Conservation (phyloP, 495 filamentous ascomycete species). For the Neurospora hispaniola region DNA sequence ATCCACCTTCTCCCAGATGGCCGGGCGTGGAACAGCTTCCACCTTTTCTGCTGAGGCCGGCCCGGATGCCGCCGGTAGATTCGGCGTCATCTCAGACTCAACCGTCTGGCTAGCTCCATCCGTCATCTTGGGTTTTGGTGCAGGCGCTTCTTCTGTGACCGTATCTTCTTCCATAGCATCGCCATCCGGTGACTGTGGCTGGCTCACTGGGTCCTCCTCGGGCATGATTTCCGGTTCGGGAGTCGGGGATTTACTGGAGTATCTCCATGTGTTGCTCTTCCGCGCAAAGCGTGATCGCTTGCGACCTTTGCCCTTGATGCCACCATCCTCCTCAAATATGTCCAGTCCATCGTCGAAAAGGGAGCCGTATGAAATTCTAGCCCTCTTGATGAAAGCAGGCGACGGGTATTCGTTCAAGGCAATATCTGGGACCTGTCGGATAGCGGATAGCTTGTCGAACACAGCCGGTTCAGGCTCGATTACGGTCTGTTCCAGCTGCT, state of each 20-base stretch:
- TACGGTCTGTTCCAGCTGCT: neutral
- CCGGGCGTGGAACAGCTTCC: neutral
- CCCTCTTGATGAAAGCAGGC: constrained; percentile 63
- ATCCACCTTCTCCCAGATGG: neutral
- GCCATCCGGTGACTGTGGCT: constrained; percentile 1
- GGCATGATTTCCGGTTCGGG: constrained; percentile 37
- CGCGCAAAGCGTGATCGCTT: constrained; percentile 68
- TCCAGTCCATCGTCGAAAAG: constrained; percentile 49
- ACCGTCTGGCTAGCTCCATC: constrained; percentile 40
- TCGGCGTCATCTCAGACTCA: constrained; percentile 23
- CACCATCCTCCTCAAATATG: constrained; percentile 63
- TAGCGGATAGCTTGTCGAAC: constrained; percentile 2
- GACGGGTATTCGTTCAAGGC: constrained; percentile 48
- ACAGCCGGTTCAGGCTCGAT: neutral
- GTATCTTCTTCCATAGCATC: constrained; percentile 29
- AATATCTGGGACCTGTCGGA: constrained; percentile 13
- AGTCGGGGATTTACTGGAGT: constrained; percentile 54
- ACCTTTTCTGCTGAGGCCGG: neutral
- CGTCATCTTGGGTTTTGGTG: constrained; percentile 22
- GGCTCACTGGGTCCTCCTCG: neutral
- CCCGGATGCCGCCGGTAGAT: neutral
- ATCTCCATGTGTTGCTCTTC: constrained; percentile 57
- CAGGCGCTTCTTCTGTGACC: constrained; percentile 1
- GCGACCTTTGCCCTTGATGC: constrained; percentile 49
- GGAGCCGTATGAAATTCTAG: constrained; percentile 49